These are phyloP conservation scores for Xylaria arbuscula DNA, from an alignment of 2,329 filamentous ascomycete species.

Conservation along the genomic window DNA sequence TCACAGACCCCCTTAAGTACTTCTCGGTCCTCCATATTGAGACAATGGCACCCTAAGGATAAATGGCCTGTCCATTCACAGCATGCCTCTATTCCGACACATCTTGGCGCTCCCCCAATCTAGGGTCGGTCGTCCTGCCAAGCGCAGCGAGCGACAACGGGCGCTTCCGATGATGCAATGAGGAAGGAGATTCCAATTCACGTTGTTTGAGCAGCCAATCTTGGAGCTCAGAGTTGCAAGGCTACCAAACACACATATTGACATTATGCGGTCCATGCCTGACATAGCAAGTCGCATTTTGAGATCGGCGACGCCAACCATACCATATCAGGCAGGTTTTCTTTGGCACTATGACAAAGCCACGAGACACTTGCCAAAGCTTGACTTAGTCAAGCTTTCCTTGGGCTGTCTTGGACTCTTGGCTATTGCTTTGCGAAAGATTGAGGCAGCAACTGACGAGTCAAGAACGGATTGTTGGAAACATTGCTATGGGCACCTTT, in stretches of 20 bases:
- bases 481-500: background rate
- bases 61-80: constrained; percentile 29
- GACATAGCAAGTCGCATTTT: constrained; percentile 33
- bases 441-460: constrained; percentile 4
- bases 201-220: constrained; percentile 28
- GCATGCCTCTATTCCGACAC: constrained; percentile 30
- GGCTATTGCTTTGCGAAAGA: constrained; percentile 14
- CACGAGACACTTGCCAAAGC: constrained; percentile 35
- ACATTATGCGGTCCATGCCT: constrained; percentile 33
- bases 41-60: constrained; percentile 10
- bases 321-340: constrained; percentile 37
- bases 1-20: constrained; percentile 32
- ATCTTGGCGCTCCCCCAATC: constrained; percentile 34
- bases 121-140: constrained; percentile 23
- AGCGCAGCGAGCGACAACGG: constrained; percentile 24
- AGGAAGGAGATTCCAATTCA: constrained; percentile 35
- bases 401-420: constrained; percentile 28
- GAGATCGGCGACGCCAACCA: constrained; percentile 27
- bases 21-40: constrained; percentile 16
- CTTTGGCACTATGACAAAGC: constrained; percentile 21
- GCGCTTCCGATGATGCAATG: constrained; percentile 36
- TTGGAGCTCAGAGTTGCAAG: constrained; percentile 13
- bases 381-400: constrained; percentile 37
- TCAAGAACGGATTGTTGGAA: background rate
- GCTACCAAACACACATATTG: constrained; percentile 21